Evolutionary conservation across 179 eudicot species (phyloP), one percentile per base, ranked within the genome.

Genomic region (Vitellaria paradoxa): DNA sequence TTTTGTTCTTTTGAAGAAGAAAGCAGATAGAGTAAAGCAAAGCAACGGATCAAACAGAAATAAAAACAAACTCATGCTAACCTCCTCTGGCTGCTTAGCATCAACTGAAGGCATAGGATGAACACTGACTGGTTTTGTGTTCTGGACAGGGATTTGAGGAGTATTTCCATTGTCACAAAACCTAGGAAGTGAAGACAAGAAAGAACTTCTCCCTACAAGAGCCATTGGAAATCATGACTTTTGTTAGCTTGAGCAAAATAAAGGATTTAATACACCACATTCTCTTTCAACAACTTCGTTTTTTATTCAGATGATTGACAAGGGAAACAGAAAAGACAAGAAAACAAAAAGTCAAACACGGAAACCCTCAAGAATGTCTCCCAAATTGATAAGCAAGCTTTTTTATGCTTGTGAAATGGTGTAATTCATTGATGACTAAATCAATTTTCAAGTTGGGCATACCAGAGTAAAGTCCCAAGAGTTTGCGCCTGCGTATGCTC

Each of bases 401-500:
- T 40, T 15, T 42, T 45, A 61, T 42, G 57, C 67, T 49, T 0
- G 30, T 74, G 5, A 40, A 59, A 79, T 64, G 47, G 62, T n/a
- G 70, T 23, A 23, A 47, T 37, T 56, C 4, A 42, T 70, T 60
- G 3, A 50, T 76, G 61, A 42, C 21, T 23, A 15, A 7, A 73
- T 40, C 8, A 68, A 23, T 50, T 72, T 23, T 24, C 53, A 70
- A 12, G 13, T 14, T 69, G 50, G 21, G 11, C 84, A 40, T 87
- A 93, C 96, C 93, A 5, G 94, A 83, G 86, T 90, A 87, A 71
- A 88, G 88, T 77, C 89, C 95, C 81, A 96, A 81, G 53, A 91
- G 96, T 80, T 78, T 93, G 72, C 97, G 98, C 79, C 98, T 83
- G 61, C 99, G 89, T 85, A 96, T 86, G 89, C 99, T 96, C 89